These are phyloP conservation scores for Xylaria sp. DNA, from an alignment of 2,329 filamentous ascomycete genomes.

Conservation along the genomic window DNA sequence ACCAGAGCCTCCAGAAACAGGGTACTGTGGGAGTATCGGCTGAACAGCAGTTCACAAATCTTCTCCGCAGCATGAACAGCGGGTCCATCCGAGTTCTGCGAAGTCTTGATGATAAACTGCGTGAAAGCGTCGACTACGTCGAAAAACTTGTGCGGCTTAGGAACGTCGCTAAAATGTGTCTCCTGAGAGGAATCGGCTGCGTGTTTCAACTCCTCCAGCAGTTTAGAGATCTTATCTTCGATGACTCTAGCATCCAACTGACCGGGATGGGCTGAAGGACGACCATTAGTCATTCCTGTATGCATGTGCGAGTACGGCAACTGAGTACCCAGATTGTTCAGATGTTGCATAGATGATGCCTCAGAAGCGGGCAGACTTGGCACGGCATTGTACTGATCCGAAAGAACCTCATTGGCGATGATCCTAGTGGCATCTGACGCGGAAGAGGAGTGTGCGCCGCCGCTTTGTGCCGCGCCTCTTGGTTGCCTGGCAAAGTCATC, in stretches of 20 bases:
- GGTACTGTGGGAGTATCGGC: slow-evolving; percentile 46
- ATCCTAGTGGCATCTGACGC: slow-evolving; percentile 57
- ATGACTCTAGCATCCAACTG: slow-evolving; percentile 50
- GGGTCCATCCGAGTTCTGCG: slow-evolving; percentile 56
- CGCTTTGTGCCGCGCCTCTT: slow-evolving; percentile 52
- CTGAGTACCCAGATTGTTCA: slow-evolving; percentile 47
- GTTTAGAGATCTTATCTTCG: slow-evolving; percentile 52
- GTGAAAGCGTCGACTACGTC: slow-evolving; percentile 59
- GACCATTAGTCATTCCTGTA: slow-evolving; percentile 46
- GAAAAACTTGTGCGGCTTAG: slow-evolving; percentile 53
- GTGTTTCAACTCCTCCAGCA: slow-evolving; percentile 53
- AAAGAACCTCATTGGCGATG: slow-evolving; percentile 58
- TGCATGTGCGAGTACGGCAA: slow-evolving; percentile 53
- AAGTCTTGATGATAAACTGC: slow-evolving; percentile 57
- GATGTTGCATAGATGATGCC: slow-evolving; percentile 50
- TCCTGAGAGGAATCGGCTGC: slow-evolving; percentile 49
- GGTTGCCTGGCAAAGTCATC: slow-evolving; percentile 91
- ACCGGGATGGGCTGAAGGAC: slow-evolving; percentile 37
- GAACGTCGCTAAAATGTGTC: slow-evolving; percentile 56
- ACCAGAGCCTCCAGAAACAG: slow-evolving; percentile 57
- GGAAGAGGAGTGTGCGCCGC: slow-evolving; percentile 53
- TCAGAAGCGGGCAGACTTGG: slow-evolving; percentile 56
- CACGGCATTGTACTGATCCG: slow-evolving; percentile 56
- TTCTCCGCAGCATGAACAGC: slow-evolving; percentile 55
- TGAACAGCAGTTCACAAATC: slow-evolving; percentile 53